Percentiles rank a stretch among this genome's conserved stretches.
Conservation (phyloP, 768 basidiomycete species). For the Mycena belliarum region DNA sequence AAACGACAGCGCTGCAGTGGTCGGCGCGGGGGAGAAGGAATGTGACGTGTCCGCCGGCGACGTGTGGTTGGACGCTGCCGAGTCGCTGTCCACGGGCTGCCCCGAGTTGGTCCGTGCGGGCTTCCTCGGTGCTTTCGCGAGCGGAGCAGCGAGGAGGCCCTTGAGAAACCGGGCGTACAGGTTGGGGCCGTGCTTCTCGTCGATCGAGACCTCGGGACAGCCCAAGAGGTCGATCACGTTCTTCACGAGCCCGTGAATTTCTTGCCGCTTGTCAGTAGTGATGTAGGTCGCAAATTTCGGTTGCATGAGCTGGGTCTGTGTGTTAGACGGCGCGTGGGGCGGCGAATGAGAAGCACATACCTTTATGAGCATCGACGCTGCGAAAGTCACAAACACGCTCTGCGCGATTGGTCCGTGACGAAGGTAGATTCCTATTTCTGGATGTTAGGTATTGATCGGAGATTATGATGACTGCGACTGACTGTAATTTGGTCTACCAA, state of each 20-base stretch:
- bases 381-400: conserved; percentile 78
- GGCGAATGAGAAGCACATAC: conserved; percentile 33
- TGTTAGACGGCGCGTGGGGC: not conserved
- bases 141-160: conserved; percentile 65
- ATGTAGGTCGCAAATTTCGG: conserved; percentile 70
- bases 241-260: conserved; percentile 66
- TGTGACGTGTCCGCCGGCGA: conserved; percentile 42
- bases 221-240: conserved; percentile 67
- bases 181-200: conserved; percentile 80
- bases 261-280: conserved; percentile 53
- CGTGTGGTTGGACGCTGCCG: conserved; percentile 33
- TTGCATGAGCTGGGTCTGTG: conserved; percentile 63
- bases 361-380: conserved; percentile 82
- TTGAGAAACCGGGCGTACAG: conserved; percentile 80
- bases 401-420: conserved; percentile 80
- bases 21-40: conserved; percentile 51
- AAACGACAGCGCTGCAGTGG: conserved; percentile 46
- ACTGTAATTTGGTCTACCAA: conserved; percentile 61
- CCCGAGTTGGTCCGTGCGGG: conserved; percentile 23
- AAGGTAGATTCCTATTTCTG: conserved; percentile 49
- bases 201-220: conserved; percentile 71
- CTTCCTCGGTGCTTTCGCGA: conserved; percentile 32
- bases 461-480: conserved; percentile 22
- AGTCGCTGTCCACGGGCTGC: conserved; percentile 22
- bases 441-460: conserved; percentile 4